Evolutionary conservation across 2,329 filamentous ascomycete species (phyloP).

Genomic region (Penicillium expansum): DNA sequence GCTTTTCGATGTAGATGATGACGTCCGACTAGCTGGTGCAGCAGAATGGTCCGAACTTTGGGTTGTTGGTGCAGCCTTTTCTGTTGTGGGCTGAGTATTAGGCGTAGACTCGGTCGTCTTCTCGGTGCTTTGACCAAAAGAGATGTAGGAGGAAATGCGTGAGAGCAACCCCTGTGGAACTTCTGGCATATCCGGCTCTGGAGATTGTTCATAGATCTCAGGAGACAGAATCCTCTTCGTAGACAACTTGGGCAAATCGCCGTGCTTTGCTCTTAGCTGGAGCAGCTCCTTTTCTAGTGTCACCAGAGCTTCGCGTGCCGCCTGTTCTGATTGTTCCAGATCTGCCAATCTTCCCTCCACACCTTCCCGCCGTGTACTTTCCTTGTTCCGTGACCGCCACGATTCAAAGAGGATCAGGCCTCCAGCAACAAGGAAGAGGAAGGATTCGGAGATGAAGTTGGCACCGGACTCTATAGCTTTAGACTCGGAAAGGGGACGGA

Average conservation of each 20-base stretch:
- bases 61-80: not conserved
- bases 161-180: constrained; percentile 33
- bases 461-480: constrained; percentile 68
- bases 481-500: constrained; percentile 63
- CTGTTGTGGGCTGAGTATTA: constrained; percentile 5
- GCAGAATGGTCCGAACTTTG: not conserved
- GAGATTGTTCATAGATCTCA: constrained; percentile 38
- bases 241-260: constrained; percentile 26
- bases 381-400: constrained; percentile 60
- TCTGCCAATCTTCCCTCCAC: constrained; percentile 59
- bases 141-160: constrained; percentile 34
- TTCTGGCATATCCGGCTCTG: constrained; percentile 12
- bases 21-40: not conserved
- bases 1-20: constrained; percentile 1
- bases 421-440: constrained; percentile 64
- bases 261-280: constrained; percentile 39
- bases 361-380: constrained; percentile 57
- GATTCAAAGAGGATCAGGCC: constrained; percentile 62
- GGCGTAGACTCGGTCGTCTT: constrained; percentile 9
- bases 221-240: constrained; percentile 39
- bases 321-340: constrained; percentile 52
- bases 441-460: constrained; percentile 66
- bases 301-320: constrained; percentile 40
- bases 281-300: constrained; percentile 49
- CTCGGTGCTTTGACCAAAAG: constrained; percentile 22